Percentiles rank a stretch among this genome's conserved stretches.
Conservation (phyloP, 495 filamentous ascomycete species). For the Echria macrotheca region DNA sequence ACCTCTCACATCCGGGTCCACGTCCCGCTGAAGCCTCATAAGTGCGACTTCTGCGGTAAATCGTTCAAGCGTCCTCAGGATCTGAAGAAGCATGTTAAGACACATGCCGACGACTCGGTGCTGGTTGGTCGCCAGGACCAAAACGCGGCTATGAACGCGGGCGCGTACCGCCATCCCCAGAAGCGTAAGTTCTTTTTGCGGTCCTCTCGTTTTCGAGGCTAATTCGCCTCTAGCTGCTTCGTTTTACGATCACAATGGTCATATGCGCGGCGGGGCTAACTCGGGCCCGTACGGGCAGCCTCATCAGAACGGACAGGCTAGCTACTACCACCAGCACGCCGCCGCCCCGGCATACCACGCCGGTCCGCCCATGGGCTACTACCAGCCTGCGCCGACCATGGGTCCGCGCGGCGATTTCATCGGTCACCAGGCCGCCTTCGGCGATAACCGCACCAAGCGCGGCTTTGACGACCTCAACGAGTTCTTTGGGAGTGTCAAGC, state of each 20-base stretch:
- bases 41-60: slow-evolving; percentile 97
- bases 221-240: slow-evolving; percentile 47
- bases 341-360: slow-evolving; percentile 51
- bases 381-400: slow-evolving; percentile 48
- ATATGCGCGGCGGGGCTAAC: slow-evolving; percentile 48
- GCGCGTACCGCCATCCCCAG: slow-evolving; percentile 40
- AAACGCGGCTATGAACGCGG: slow-evolving; percentile 55
- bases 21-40: slow-evolving; percentile 96
- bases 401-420: slow-evolving; percentile 42
- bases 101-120: slow-evolving; percentile 97
- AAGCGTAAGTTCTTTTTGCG: neutral
- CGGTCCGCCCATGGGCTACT: slow-evolving; percentile 54
- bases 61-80: slow-evolving; percentile 99
- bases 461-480: slow-evolving; percentile 84
- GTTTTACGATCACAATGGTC: slow-evolving; percentile 51
- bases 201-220: slow-evolving; percentile 28
- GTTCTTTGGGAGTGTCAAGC: slow-evolving; percentile 88
- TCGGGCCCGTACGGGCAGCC: slow-evolving; percentile 47
- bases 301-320: slow-evolving; percentile 42
- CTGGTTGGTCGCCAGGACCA: slow-evolving; percentile 65
- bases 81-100: slow-evolving; percentile 99
- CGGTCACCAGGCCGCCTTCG: slow-evolving; percentile 45
- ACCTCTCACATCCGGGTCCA: slow-evolving; percentile 99
- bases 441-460: slow-evolving; percentile 68
- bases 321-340: slow-evolving; percentile 53